These are phyloP conservation scores for Curvularia sp. DNA, from an alignment of 2,329 filamentous ascomycete genomes.

Conservation along the genomic window DNA sequence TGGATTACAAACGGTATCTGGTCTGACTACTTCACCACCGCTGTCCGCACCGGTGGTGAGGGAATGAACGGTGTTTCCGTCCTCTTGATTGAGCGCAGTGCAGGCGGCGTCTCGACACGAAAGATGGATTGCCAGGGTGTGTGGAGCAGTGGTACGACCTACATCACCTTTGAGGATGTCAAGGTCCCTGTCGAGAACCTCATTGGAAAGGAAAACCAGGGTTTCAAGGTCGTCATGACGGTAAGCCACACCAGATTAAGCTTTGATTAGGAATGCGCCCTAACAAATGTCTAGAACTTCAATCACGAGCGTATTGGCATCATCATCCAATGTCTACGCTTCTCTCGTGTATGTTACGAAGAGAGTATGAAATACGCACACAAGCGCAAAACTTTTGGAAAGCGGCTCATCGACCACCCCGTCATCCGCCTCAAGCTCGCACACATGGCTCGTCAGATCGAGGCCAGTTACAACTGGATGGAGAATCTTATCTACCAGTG, in stretches of 20 bases:
- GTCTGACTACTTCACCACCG: conserved; percentile 94
- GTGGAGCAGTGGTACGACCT: conserved; percentile 93
- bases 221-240: conserved; percentile 99
- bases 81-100: conserved; percentile 86
- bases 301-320: conserved; percentile 99
- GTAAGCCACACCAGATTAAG: not conserved
- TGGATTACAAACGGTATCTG: conserved; percentile 99
- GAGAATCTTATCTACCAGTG: conserved; percentile 96
- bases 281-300: conserved; percentile 69
- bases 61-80: conserved; percentile 95
- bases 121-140: conserved; percentile 94
- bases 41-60: conserved; percentile 66
- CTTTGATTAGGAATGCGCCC: not conserved
- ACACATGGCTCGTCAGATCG: conserved; percentile 97
- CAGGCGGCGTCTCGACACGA: conserved; percentile 86
- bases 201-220: conserved; percentile 96
- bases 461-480: conserved; percentile 95
- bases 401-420: conserved; percentile 94
- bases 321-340: conserved; percentile 95
- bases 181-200: conserved; percentile 99
- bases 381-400: conserved; percentile 96
- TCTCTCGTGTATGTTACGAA: conserved; percentile 96
- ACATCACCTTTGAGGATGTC: conserved; percentile 98
- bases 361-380: conserved; percentile 96
- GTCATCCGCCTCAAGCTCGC: conserved; percentile 98